Conservation (phyloP, 2,329 filamentous ascomycete species). For the Neospermospora avenae region DNA sequence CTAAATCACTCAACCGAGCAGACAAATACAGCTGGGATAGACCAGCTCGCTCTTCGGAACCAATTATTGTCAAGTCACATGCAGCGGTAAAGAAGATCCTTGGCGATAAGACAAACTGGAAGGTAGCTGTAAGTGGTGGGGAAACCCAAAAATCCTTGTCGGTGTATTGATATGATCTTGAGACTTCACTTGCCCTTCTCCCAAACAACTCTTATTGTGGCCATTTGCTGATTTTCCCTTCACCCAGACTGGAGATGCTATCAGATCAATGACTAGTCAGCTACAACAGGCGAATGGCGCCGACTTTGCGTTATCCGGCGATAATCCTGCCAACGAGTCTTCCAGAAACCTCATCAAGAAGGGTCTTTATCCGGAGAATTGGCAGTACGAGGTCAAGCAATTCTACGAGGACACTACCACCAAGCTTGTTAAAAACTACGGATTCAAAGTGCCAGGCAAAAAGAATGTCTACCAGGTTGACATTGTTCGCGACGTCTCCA, state of each 20-base stretch:
- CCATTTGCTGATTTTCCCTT: no score
- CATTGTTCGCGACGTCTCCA: constrained; percentile 57
- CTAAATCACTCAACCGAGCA: constrained; percentile 63
- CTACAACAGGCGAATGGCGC: constrained; percentile 47
- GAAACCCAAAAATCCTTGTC: no score
- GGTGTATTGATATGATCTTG: no score
- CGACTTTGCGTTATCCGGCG: constrained; percentile 55
- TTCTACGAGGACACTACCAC: constrained; percentile 65
- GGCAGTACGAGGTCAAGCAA: constrained; percentile 57
- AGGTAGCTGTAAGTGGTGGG: constrained; percentile 40
- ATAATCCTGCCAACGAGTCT: constrained; percentile 45
- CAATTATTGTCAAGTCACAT: constrained; percentile 58
- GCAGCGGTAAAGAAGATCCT: constrained; percentile 60
- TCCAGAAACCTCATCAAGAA: constrained; percentile 53
- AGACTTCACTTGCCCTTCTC: no score
- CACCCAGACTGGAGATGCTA: constrained; percentile 53
- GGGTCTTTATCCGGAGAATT: constrained; percentile 59
- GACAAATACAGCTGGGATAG: constrained; percentile 67
- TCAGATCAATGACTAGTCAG: constrained; percentile 61
- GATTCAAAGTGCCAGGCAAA: constrained; percentile 53
- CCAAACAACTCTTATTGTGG: no score
- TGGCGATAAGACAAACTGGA: constrained; percentile 56
- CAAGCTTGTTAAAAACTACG: constrained; percentile 61
- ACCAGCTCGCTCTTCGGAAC: constrained; percentile 49
- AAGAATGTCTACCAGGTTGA: constrained; percentile 60